Conservation (phyloP, 306 rosid species). For the Boehmeria nivea region DNA sequence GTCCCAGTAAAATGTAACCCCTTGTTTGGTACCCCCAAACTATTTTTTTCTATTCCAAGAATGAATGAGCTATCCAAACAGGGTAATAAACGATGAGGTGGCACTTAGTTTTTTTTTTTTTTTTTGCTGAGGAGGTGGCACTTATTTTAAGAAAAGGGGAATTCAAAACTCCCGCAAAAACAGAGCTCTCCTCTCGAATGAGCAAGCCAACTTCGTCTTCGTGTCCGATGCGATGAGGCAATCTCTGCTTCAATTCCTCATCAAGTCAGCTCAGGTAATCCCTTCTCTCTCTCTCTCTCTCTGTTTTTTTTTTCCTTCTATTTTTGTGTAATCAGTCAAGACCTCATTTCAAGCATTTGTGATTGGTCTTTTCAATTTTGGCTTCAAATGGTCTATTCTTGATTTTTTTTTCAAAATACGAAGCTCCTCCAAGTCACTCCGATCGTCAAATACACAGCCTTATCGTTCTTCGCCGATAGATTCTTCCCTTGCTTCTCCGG, state of each 20-base stretch:
- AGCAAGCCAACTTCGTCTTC: slow-evolving; percentile 12
- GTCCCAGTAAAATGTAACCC: no score
- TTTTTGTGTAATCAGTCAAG: neutral
- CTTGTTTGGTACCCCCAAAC: no score
- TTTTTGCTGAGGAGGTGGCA: no score
- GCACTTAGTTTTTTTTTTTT: no score
- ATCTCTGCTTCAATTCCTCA: slow-evolving; percentile 44
- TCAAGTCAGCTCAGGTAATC: slow-evolving; percentile 53
- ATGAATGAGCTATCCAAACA: no score
- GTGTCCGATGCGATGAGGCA: slow-evolving; percentile 36
- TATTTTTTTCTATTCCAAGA: no score
- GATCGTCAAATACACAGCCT: slow-evolving; percentile 63
- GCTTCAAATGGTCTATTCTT: no score
- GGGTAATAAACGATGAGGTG: no score
- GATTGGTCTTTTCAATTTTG: no score
- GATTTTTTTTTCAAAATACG: neutral
- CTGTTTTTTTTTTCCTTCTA: neutral
- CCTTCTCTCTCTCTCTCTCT: neutral
- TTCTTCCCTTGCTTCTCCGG: slow-evolving; percentile 44
- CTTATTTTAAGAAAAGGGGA: neutral
- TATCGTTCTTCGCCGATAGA: slow-evolving; percentile 63
- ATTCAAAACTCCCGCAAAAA: slow-evolving; percentile 16
- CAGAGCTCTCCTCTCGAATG: neutral
- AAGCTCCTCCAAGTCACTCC: slow-evolving; percentile 49
- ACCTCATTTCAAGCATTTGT: neutral